These are phyloP conservation scores for Sherardia arvensis DNA, from an alignment of 257 asterid genomes.

Conservation along the genomic window DNA sequence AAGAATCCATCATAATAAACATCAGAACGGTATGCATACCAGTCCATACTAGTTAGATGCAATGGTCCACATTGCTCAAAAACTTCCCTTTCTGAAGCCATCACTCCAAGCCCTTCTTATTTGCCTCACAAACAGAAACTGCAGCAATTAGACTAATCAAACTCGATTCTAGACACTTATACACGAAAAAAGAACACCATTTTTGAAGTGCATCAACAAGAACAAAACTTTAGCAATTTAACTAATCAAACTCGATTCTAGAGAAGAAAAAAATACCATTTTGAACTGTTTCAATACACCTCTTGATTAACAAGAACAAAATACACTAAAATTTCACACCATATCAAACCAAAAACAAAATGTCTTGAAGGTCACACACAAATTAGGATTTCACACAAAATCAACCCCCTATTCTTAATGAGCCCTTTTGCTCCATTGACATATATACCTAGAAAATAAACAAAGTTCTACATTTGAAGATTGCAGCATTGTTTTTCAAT, in stretches of 20 bases:
- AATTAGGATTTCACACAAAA: neutral
- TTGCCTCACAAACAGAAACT: neutral
- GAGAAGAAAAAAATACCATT: neutral
- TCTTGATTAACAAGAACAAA: neutral
- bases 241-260: neutral
- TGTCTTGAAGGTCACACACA: neutral
- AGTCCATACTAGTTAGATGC: constrained; percentile 60
- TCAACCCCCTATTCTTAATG: neutral
- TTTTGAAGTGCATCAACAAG: neutral
- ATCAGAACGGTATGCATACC: constrained; percentile 32
- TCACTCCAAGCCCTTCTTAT: neutral
- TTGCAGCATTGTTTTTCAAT: neutral
- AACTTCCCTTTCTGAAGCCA: constrained; percentile 61
- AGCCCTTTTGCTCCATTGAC: too few relatives aligned
- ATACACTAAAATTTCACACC: neutral
- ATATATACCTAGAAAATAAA: neutral
- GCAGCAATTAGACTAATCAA: neutral
- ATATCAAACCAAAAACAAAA: neutral
- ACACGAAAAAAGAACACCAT: neutral
- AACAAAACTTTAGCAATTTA: too few relatives aligned
- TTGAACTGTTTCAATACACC: neutral
- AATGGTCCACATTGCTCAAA: constrained; percentile 62
- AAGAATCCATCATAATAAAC: neutral
- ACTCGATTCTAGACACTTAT: neutral
- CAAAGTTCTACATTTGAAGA: neutral